Percentiles rank a stretch among this genome's conserved stretches.
Evolutionary conservation across 2,329 filamentous ascomycete species (phyloP).

Genomic region (Cladophialophora chaetospira): DNA sequence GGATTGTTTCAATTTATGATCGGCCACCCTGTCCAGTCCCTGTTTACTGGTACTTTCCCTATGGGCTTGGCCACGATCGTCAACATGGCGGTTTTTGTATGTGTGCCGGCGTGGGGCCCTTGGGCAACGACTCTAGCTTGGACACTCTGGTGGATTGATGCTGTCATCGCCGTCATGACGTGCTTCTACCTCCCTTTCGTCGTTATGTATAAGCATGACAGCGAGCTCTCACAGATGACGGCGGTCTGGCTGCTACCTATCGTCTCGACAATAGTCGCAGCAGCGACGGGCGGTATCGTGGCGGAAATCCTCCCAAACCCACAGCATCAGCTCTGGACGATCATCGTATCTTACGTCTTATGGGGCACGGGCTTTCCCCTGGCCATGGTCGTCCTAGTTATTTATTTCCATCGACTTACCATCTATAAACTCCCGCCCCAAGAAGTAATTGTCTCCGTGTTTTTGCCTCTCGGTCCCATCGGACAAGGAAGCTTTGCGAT

Average conservation of each 20-base stretch:
- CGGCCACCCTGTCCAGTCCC: conserved; percentile 62
- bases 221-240: conserved; percentile 59
- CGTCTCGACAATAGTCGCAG: conserved; percentile 66
- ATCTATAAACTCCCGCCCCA: conserved; percentile 66
- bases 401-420: conserved; percentile 70
- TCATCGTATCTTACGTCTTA: conserved; percentile 66
- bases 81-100: conserved; percentile 62
- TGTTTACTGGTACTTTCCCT: conserved; percentile 66
- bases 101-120: conserved; percentile 57
- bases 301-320: conserved; percentile 58
- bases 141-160: conserved; percentile 55
- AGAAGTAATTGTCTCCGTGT: conserved; percentile 68
- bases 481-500: conserved; percentile 66
- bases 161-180: conserved; percentile 45
- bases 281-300: conserved; percentile 65
- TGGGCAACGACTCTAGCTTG: conserved; percentile 53
- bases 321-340: conserved; percentile 60
- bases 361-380: conserved; percentile 67
- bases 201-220: conserved; percentile 31
- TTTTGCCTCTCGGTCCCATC: conserved; percentile 67
- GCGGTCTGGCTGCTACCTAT: conserved; percentile 68
- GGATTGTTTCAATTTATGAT: conserved; percentile 66
- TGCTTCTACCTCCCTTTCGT: conserved; percentile 56
- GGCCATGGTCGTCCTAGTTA: conserved; percentile 63
- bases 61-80: conserved; percentile 68